These are phyloP conservation scores for Clitopilus hobsonii DNA, from an alignment of 768 basidiomycete species.

Conservation along the genomic window DNA sequence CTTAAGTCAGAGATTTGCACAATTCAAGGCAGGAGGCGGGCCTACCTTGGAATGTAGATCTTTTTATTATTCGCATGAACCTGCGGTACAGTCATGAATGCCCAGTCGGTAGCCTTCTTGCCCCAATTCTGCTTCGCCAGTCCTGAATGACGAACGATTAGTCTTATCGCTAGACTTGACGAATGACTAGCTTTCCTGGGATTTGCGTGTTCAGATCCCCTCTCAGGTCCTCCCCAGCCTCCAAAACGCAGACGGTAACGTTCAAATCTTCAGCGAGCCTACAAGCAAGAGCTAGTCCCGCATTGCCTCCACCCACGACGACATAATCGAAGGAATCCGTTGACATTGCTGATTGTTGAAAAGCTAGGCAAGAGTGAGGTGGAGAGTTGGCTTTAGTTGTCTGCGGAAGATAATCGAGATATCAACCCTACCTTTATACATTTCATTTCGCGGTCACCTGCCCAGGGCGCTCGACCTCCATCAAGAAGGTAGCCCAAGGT, in stretches of 20 bases:
- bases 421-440: too few relatives aligned
- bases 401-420: too few relatives aligned
- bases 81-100: neutral
- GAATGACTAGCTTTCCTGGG: neutral
- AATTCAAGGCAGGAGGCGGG: neutral
- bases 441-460: too few relatives aligned
- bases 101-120: neutral
- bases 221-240: constrained; percentile 24
- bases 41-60: neutral
- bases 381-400: too few relatives aligned
- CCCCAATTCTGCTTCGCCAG: neutral
- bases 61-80: neutral
- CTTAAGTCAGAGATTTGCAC: neutral
- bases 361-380: too few relatives aligned
- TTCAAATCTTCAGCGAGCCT: constrained; percentile 26
- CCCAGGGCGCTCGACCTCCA: too few relatives aligned
- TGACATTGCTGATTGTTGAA: neutral
- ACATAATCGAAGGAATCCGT: constrained; percentile 47
- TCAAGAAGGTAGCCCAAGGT: too few relatives aligned
- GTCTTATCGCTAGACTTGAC: neutral
- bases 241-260: constrained; percentile 30
- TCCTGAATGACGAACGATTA: neutral
- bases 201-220: neutral
- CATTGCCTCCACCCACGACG: constrained; percentile 29
- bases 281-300: constrained; percentile 25